A percentile compares a stretch with the other conserved stretches of the same genome.
phyloP scores from a whole-genome alignment of 257 asterid genomes.

The Nicotiana obtusifolia region DNA sequence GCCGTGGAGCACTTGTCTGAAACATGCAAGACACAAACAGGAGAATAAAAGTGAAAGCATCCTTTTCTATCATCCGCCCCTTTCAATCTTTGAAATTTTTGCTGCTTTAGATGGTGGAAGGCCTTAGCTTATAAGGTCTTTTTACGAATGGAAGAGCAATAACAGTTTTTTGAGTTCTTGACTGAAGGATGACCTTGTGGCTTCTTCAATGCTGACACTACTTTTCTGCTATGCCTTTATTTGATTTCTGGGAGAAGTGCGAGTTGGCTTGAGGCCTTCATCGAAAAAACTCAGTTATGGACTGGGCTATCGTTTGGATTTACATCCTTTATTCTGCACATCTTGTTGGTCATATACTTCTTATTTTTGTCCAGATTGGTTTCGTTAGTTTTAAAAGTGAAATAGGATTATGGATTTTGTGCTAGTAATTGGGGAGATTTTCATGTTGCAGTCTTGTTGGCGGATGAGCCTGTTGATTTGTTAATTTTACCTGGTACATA shows the following conservation, averaged over 20 bases:
- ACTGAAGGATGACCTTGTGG: neutral
- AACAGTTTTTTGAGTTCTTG: neutral
- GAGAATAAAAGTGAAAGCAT: neutral
- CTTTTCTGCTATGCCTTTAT: neutral
- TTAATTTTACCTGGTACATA: conserved; percentile 76
- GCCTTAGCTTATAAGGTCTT: neutral
- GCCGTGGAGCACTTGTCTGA: neutral
- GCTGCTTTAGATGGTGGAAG: neutral
- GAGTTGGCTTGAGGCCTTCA: neutral
- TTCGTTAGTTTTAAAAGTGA: neutral
- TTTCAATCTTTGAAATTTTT: neutral
- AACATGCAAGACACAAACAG: neutral
- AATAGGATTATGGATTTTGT: neutral
- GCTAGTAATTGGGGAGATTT: neutral
- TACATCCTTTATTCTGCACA: neutral
- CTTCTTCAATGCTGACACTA: neutral
- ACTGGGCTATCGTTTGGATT: neutral
- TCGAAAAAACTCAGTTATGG: neutral
- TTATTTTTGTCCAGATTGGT: neutral
- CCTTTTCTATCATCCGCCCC: neutral
- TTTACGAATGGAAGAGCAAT: neutral
- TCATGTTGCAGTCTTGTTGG: conserved; percentile 62
- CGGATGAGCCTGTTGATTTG: conserved; percentile 83
- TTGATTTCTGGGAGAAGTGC: neutral
- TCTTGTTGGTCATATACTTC: neutral